A percentile compares a stretch with the other conserved stretches of the same genome.
Conservation (phyloP, 2,329 filamentous ascomycete genomes). For the Apiospora pterosperma region DNA sequence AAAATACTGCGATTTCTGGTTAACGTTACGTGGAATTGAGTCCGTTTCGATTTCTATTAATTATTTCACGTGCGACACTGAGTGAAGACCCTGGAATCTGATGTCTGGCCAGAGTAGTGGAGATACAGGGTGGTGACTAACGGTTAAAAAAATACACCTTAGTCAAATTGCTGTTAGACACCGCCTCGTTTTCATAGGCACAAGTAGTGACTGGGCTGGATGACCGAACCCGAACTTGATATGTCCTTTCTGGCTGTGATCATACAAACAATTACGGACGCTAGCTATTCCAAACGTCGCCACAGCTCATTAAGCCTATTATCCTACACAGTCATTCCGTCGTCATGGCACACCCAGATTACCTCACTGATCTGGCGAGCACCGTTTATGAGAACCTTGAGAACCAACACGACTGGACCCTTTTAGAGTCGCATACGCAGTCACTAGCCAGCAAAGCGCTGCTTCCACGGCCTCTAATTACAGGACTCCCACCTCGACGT, state of each 20-base stretch:
- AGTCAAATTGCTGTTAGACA: background rate
- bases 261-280: background rate
- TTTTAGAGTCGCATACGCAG: slow-evolving; percentile 50
- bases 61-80: no score
- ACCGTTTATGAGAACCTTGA: slow-evolving; percentile 68
- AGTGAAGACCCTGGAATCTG: background rate
- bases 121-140: background rate
- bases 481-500: slow-evolving; percentile 68
- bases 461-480: slow-evolving; percentile 62
- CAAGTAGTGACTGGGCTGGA: background rate
- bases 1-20: no score
- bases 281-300: background rate
- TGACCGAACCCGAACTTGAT: background rate
- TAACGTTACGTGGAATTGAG: no score
- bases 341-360: slow-evolving; percentile 19
- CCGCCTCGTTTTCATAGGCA: background rate
- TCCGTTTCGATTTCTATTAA: background rate
- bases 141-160: background rate
- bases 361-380: slow-evolving; percentile 43
- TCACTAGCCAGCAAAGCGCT: slow-evolving; percentile 21
- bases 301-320: background rate
- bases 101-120: background rate
- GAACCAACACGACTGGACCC: slow-evolving; percentile 73
- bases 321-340: background rate
- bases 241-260: background rate